Conservation (phyloP, 2,329 filamentous ascomycete species). For the Cercospora beticola region DNA sequence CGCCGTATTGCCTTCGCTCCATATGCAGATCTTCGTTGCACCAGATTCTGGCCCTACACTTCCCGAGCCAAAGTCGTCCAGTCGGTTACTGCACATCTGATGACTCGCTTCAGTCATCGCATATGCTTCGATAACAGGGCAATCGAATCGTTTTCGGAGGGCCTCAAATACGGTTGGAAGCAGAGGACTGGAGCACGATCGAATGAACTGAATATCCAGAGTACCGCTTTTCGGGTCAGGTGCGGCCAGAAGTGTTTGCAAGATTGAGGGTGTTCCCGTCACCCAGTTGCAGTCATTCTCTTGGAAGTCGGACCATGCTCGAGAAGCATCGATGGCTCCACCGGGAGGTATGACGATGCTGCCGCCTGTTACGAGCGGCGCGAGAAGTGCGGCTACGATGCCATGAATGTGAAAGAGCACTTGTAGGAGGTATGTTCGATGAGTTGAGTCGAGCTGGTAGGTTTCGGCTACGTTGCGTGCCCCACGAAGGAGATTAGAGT, state of each 20-base stretch:
- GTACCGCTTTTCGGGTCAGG: slow-evolving; percentile 62
- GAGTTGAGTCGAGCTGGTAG: slow-evolving; percentile 66
- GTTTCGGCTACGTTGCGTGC: slow-evolving; percentile 78
- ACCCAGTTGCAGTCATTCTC: slow-evolving; percentile 80
- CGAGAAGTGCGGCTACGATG: slow-evolving; percentile 77
- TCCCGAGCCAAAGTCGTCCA: slow-evolving; percentile 72
- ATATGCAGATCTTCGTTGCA: slow-evolving; percentile 75
- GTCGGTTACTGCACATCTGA: slow-evolving; percentile 64
- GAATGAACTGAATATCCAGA: slow-evolving; percentile 79
- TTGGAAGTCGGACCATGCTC: slow-evolving; percentile 75
- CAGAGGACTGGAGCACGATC: slow-evolving; percentile 82
- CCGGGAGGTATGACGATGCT: slow-evolving; percentile 71
- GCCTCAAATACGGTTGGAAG: slow-evolving; percentile 77
- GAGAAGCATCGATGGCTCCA: slow-evolving; percentile 67
- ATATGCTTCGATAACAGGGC: slow-evolving; percentile 82
- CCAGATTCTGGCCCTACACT: slow-evolving; percentile 76
- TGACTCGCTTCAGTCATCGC: slow-evolving; percentile 89
- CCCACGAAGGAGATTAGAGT: slow-evolving; percentile 74
- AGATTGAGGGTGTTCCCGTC: slow-evolving; percentile 80
- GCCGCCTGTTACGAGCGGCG: slow-evolving; percentile 70
- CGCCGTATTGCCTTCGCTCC: slow-evolving; percentile 66
- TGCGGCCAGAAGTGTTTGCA: slow-evolving; percentile 68
- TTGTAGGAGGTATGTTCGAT: slow-evolving; percentile 84
- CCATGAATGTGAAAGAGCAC: slow-evolving; percentile 87
- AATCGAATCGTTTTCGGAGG: slow-evolving; percentile 67